Percentiles rank a stretch among this genome's conserved stretches.
These are phyloP conservation scores for Scedosporium boydii DNA, from an alignment of 2,329 filamentous ascomycete species.

Conservation along the genomic window DNA sequence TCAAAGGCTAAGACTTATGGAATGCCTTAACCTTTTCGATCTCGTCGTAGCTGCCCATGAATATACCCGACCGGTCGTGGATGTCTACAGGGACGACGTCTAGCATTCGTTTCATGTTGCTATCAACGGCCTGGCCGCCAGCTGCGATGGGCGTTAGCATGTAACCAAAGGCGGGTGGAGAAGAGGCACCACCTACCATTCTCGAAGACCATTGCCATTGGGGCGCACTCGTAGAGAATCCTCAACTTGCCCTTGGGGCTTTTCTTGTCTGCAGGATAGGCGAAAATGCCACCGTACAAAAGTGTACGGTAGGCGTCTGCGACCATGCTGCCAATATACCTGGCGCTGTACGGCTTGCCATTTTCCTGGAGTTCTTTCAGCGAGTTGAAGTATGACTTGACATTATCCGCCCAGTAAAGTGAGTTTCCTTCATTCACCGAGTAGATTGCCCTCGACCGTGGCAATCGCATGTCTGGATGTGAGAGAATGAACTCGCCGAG, in stretches of 20 bases:
- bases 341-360: conserved; percentile 84
- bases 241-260: conserved; percentile 95
- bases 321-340: conserved; percentile 98
- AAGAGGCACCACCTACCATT: conserved; percentile 57
- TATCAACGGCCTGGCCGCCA: conserved; percentile 85
- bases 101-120: conserved; percentile 84
- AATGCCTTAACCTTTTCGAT: conserved; percentile 88
- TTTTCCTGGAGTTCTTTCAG: conserved; percentile 69
- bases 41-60: conserved; percentile 89
- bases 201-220: conserved; percentile 98
- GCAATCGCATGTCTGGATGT: conserved; percentile 88
- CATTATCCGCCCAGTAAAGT: conserved; percentile 85
- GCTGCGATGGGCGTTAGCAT: conserved; percentile 38
- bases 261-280: conserved; percentile 96
- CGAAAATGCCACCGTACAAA: conserved; percentile 93
- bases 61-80: conserved; percentile 92
- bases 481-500: conserved; percentile 98
- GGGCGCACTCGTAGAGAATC: conserved; percentile 96
- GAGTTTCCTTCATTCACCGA: conserved; percentile 98
- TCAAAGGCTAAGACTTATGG: conserved; percentile 41
- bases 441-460: conserved; percentile 76
- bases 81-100: conserved; percentile 84
- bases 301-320: conserved; percentile 95
- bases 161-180: background rate
- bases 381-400: conserved; percentile 79